Base-by-base conservation (phyloP, 2,329 filamentous ascomycete genomes). In the Calonectria pteridis region DNA sequence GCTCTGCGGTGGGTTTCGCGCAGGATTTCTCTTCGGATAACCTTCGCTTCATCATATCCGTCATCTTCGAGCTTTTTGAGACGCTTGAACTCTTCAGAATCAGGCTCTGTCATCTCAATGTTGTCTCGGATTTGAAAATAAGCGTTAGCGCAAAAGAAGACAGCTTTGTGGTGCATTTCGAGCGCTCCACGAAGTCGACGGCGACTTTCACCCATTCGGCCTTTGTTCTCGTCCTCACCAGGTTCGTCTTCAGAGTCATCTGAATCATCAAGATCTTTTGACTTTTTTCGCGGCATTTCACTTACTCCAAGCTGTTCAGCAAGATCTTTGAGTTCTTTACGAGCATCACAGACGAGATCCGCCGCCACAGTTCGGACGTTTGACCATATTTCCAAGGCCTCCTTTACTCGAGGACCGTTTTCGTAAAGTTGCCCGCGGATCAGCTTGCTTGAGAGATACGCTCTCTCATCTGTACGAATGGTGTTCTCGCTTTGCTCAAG, bases 141-240 rank as follows among this genome's bases (percentile, higher is more conserved):
- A 0, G 93, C 93, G 77, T 95, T 98, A 18, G 93, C 95, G 31
- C 93, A 93, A 81, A 97, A 98, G 85, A 98, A 98, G 0, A 91
- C 88, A 35, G 93, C 95, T 76, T 93, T 92, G 82, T 98, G 96
- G 74, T 96, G 90, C 53, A 97, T 84, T 81, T 98, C 95, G 23
- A 98, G 86, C 3, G 94, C 92, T 26, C 88, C 89, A 13, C 95
- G 92, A 28, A 98, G 86, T 53, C 92, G 78, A 40, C 92, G 91
- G 40, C 92, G 91, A 64, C 90, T 88, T 46, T 91, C 88, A 63
- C 89, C 87, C 29, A 94, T 78, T 23, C 89, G 89, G 0, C 83
- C 80, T 35, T 79, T 84, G 23, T 55, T 79, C 16, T 82, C 84
- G 14, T 81, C 76, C 71, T 81, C 83, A 63, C 86, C 84, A 20